Evolutionary conservation across 2,329 filamentous ascomycete genomes (phyloP), one percentile per base, ranked within the genome.

Genomic region (Cladophialophora carrionii): DNA sequence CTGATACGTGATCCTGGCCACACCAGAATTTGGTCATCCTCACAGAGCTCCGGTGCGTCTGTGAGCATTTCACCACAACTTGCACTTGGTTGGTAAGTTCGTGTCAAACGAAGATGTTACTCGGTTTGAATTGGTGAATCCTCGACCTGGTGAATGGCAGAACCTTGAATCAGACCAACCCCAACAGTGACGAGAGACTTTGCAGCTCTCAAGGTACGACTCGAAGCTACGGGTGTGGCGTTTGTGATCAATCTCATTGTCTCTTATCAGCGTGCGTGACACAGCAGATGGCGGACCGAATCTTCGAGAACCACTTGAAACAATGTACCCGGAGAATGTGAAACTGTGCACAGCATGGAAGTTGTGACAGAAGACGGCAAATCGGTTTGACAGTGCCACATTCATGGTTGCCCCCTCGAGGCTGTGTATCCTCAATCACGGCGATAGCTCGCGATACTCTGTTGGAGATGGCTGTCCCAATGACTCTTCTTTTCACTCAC

Each of bases 401-500:
- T 41, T 56, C 34, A 31, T 48, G 24, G 43, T 26, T 31, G n/a
- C n/a, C 26, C 29, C 9, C 20, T 37, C 37, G 37, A 52, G 51
- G 52, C 46, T 60, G 62, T 64, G 57, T 60, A 64, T 41, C 49
- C 26, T 63, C 31, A 60, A 54, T 46, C 31, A 37, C 57, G 46
- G 22, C 48, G 22, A 52, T 37, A 22, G 26, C 32, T 53, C 41
- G 57, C 43, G 49, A 26, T 31, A 29, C 12, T 32, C 22, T 12
- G 17, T 8, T 43, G 6, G 46, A n/a, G 26, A 34, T n/a, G 46
- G 9, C 7, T 41, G 22, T 26, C 57, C 46, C 51, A 29, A 22
- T 12, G 10, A 14, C 8, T 12, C 12, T 53, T 51, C 7, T 17
- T 43, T 43, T 60, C 46, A 24, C 57, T 58, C 56, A 60, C 57